Base-by-base conservation (phyloP, 1,284 basidiomycete genomes). In the Microbotryomycetes sp. region DNA sequence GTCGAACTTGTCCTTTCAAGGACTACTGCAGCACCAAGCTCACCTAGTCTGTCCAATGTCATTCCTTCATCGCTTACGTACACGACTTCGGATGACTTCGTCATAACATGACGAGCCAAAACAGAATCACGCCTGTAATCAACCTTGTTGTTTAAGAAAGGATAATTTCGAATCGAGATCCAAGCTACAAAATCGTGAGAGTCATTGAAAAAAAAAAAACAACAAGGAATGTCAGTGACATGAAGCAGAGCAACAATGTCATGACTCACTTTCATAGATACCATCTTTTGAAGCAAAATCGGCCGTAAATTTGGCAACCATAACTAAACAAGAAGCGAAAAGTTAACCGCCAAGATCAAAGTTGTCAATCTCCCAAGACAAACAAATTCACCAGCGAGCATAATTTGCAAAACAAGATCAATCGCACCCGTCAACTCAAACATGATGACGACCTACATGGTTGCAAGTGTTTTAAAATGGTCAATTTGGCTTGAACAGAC, bases 381-480 rank as follows among this genome's bases (percentile, higher is more conserved):
- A 92, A 86, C 25, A 81, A 3, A 94, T 77, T 6, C 72, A 75
- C 53, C 66, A 14, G 61, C 67, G 58, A 98, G 76, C 89, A 97
- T 96, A 67, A 97, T 85, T 1, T 94, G 94, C 1, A 96, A 86
- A 23, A 85, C 88, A 74, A 97, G 97, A 7, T 91, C 92, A 66
- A 98, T 79, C 0, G 92, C 92, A 66, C 92, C 89, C 1, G 93
- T 98, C 52, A 98, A 81, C 76, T 97, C 94, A 72, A 97, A 90
- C 83, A 97, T 91, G 77, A 98, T 97, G 56, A 97, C 94, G 4
- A 91, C 92, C 61, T 81, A 3, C 88, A 92, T 5, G 92, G 88
- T 0, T 88, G 89, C 12, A 87, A 42, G 7, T 2, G 49, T 16
- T 22, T 50, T 22, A 42, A 16, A 54, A 28, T 9, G 19, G 16